These are phyloP conservation scores for Ophiostoma novo-ulmi DNA, from an alignment of 2,329 filamentous ascomycete species.

Conservation along the genomic window DNA sequence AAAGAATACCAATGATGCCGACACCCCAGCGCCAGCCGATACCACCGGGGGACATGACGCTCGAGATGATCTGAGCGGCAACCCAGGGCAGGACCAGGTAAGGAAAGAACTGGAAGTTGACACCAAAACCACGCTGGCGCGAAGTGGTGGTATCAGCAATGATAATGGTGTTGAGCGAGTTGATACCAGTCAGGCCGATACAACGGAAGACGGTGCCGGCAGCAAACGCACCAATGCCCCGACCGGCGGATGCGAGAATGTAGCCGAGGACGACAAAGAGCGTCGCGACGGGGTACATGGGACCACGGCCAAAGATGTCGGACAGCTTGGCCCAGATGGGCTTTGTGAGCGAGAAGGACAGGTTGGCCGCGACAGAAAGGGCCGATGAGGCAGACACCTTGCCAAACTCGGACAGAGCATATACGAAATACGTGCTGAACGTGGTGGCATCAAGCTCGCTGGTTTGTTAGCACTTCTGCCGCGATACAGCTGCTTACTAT, in stretches of 20 bases:
- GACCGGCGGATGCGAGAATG: conserved; percentile 51
- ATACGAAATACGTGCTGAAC: conserved; percentile 32
- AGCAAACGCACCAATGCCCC: conserved; percentile 48
- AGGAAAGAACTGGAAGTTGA: conserved; percentile 47
- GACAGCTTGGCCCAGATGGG: conserved; percentile 58
- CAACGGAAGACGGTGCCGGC: conserved; percentile 55
- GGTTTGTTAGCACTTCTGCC: background rate
- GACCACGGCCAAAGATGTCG: conserved; percentile 57
- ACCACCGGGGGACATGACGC: conserved; percentile 29
- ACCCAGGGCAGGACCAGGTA: conserved; percentile 54
- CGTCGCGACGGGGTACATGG: conserved; percentile 53
- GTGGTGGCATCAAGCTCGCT: conserved; percentile 33
- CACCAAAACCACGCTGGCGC: conserved; percentile 48
- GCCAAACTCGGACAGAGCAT: conserved; percentile 34
- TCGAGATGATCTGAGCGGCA: conserved; percentile 46
- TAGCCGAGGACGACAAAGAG: conserved; percentile 53
- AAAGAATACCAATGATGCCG: conserved; percentile 51
- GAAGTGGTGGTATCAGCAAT: conserved; percentile 54
- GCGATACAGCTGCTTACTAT: too few relatives aligned
- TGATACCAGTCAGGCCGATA: conserved; percentile 54
- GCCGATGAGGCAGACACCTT: conserved; percentile 32
- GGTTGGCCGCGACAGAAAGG: conserved; percentile 33
- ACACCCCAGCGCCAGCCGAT: conserved; percentile 53
- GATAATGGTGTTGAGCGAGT: conserved; percentile 58
- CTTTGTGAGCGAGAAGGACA: conserved; percentile 50